Base-by-base conservation (phyloP, 2,329 filamentous ascomycete genomes). In the Venturia aucupariae region DNA sequence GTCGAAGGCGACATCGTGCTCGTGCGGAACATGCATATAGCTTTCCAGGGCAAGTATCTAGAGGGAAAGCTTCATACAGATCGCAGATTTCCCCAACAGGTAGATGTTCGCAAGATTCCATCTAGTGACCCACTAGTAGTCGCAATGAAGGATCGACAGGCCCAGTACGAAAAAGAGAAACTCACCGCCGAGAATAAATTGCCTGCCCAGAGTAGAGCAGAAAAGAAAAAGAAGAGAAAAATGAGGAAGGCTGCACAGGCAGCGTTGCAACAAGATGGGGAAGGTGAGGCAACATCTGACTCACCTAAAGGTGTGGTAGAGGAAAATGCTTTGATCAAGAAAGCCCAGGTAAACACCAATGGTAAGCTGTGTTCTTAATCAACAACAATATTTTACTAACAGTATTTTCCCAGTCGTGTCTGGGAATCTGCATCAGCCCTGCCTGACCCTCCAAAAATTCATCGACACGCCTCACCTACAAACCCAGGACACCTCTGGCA, bases 11-110 rank as follows among this genome's bases (percentile, higher is more conserved):
- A 85, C 30, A 87, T 88, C 79, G 76, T 96, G 2, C 76, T 76
- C 4, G 74, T 97, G 6, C 81, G 79, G 27, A 96, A 97, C 69
- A 80, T 96, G 3, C 87, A 87, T 24, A 80, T 91, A 67, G 90
- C 87, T 67, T 76, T 69, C 7, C 77, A 81, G 59, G 77, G 73
- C 32, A 72, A 74, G 4, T 82, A 83, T 65, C 77, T 96, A 0
- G 92, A 96, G 73, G 92, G 89, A 2, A 84, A 79, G 63, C 74
- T 96, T 27, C 86, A 88, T 68, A 80, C 81, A 62, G 90, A 94
- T 69, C 75, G 75, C 6, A 69, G 69, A 1, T 77, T 75, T 67
- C 77, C 78, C 2, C 69, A 77, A 8, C 86, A 83, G 68, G 70
- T 90, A n/a, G 79, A 84, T 51, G 78, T 93, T n/a, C 75, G 75